Base-by-base conservation (phyloP, 2,329 filamentous ascomycete species). In the Plectosphaerella sp. region DNA sequence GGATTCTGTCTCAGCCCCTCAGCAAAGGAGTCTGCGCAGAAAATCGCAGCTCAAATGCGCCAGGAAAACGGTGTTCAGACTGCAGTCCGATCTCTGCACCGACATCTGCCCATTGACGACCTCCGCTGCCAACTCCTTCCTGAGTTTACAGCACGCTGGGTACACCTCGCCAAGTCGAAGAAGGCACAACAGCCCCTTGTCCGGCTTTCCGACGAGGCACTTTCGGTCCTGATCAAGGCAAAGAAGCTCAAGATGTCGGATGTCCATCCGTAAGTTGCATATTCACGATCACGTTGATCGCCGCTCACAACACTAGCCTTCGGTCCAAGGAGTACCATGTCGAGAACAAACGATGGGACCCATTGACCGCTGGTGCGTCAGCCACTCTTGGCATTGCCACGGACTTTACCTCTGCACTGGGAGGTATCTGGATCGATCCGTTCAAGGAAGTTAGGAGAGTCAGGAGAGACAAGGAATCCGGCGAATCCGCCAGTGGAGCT, bases 131-230 rank as follows among this genome's bases (percentile, higher is more conserved):
- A 65, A 16, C 52, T 73, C 10, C 53, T 71, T 4, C 58, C 62
- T 2, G 76, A 80, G n/a, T 68, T 70, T 7, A 71, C 75, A 4
- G 80, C 82, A 1, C 70, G 72, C 0, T 84, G 80, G 82, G 62
- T 67, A 24, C 63, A 77, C 15, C 43, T 47, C 3, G 33, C 16
- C 0, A 54, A 41, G 24, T 41, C 28, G 20, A 76, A 74, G 45
- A 37, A 37, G 1, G 41, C 20, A 15, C 53, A 52, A 49, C 49
- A 42, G n/a, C 46, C 45, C 24, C 8, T 18, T 18, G 14, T 48
- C 15, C 50, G 33, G 35, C 51, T 51, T 0, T 54, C 41, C 15
- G 53, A 45, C 10, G 51, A 49, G 28, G 53, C 43, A 35, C 49
- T 20, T 3, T 45, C 35, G 7, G 45, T 43, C 28, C 18, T 51